Evolutionary conservation across 2,329 filamentous ascomycete genomes (phyloP).

Genomic region (Dothideomycetes sp.): DNA sequence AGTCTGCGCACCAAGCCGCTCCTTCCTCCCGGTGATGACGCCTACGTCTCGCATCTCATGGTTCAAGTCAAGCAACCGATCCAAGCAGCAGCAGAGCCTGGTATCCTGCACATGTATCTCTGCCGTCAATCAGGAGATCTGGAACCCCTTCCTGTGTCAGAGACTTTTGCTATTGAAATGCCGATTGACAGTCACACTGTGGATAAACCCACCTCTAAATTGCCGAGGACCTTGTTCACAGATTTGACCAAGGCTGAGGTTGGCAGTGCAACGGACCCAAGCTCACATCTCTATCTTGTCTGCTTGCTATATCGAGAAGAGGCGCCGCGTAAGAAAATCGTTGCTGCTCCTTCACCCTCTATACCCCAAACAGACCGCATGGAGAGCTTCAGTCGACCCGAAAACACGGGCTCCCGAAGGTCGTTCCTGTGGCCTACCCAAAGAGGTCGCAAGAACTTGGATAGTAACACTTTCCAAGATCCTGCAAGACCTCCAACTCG

Average conservation of each 20-base stretch:
- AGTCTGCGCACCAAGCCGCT: conserved; percentile 82
- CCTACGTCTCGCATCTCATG: conserved; percentile 70
- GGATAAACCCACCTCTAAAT: conserved; percentile 53
- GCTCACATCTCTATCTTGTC: conserved; percentile 71
- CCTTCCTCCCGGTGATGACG: conserved; percentile 54
- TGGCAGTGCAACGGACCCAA: conserved; percentile 53
- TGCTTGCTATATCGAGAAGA: conserved; percentile 65
- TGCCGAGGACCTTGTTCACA: conserved; percentile 77
- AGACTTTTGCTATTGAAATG: conserved; percentile 72
- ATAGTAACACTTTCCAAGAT: conserved; percentile 1
- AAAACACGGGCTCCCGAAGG: conserved; percentile 30
- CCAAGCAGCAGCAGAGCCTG: conserved; percentile 64
- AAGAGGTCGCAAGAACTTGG: conserved; percentile 40
- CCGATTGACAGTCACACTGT: conserved; percentile 60
- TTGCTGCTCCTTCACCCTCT: neutral
- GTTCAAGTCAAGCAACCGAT: conserved; percentile 77
- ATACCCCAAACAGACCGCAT: neutral
- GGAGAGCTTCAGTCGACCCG: conserved; percentile 1
- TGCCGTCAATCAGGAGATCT: conserved; percentile 61
- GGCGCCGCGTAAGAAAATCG: conserved; percentile 18
- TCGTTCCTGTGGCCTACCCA: conserved; percentile 57
- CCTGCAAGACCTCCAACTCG: conserved; percentile 6
- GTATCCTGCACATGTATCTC: conserved; percentile 68
- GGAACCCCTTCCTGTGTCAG: conserved; percentile 60
- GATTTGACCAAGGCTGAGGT: conserved; percentile 73